Base-by-base conservation (phyloP, 108 stramenopile genomes). In the Nannochloropsis salina region DNA sequence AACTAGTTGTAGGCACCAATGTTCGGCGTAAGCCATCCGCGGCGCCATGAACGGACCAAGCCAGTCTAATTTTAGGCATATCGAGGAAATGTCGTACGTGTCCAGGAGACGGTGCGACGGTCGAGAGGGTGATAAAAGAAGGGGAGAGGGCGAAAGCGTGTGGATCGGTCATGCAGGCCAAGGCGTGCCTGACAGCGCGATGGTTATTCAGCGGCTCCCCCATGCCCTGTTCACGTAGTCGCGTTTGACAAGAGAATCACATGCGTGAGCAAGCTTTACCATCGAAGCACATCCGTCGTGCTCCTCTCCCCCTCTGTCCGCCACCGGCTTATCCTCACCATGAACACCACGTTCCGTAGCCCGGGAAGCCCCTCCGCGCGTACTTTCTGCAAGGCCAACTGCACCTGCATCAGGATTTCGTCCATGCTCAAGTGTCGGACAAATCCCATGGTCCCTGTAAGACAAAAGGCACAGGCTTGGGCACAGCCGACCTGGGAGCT, bases 401-500 rank as follows among this genome's bases (percentile, higher is more conserved):
- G 94, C 45, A 97, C 84, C 89, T 97, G 96, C 18, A 91, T 90
- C 44, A 95, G 42, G 81, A 97, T 95, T 85, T 97, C 96, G 74
- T 93, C 92, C 0, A 91, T 79, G 4, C 91, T 90, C 15, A 97
- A 86, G 42, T 88, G 88, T 42, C 95, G 91, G 22, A 94, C 87
- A 82, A 91, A 89, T 8, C 94, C 94, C 96, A 97, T 97, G 12
- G 90, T 92, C 15, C 94, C 94, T 2, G 96, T 96, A 9, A 92
- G 93, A 92, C 96, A 96, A 88, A 96, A 96, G 11, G 90, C 90
- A 84, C 96, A 96, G 41, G 93, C 96, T 89, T 94, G 94, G 18
- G 92, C 91, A 86, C 96, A 96, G 74, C 96, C 96, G 6, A 96
- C 94, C 90, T 96, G 96, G 10, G 94, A 90, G 12, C 91, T 92